A percentile compares a stretch with the other conserved stretches of the same genome.
Evolutionary conservation across 805 yeast genomes (phyloP).

Genomic region (Monosporozyma solicola): DNA sequence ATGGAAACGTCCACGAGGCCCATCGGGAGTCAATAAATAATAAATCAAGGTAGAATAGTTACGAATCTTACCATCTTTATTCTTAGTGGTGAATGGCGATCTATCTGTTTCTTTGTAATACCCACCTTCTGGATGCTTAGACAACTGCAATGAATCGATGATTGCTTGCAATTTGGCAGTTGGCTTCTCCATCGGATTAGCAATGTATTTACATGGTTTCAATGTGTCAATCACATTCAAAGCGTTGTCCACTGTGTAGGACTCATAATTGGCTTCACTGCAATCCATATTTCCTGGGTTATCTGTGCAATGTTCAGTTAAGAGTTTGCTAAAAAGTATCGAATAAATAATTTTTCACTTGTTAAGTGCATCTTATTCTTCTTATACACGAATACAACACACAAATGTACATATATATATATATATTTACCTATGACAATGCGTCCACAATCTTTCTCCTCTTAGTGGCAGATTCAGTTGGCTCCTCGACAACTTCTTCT

Average conservation of each 20-base stretch:
- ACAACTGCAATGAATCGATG: conserved; percentile 31
- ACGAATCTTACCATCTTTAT: conserved; percentile 14
- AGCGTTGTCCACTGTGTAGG: conserved; percentile 5
- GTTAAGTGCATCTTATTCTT: neutral
- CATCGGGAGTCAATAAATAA: conserved; percentile 42
- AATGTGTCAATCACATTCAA: conserved; percentile 7
- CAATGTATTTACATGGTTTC: conserved; percentile 3
- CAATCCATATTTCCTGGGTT: neutral
- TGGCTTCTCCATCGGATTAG: conserved; percentile 18
- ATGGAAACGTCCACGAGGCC: conserved; percentile 45
- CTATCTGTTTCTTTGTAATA: conserved; percentile 50
- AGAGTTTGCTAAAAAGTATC: neutral
- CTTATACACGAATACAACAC: neutral
- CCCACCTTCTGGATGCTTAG: conserved; percentile 48
- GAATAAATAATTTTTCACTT: neutral
- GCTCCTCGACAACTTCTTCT: neutral
- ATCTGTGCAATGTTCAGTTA: no score
- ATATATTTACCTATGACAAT: neutral
- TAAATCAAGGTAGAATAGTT: conserved; percentile 44
- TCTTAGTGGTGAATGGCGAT: conserved; percentile 34
- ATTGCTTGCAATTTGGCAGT: conserved; percentile 21
- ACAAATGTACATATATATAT: neutral
- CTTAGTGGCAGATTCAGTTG: neutral
- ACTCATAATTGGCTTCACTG: neutral
- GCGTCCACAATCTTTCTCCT: neutral